A percentile compares a stretch with the other conserved stretches of the same genome.
These are phyloP conservation scores for Phytopythium oedochilum DNA, from an alignment of 352 stramenopile species.

Conservation along the genomic window DNA sequence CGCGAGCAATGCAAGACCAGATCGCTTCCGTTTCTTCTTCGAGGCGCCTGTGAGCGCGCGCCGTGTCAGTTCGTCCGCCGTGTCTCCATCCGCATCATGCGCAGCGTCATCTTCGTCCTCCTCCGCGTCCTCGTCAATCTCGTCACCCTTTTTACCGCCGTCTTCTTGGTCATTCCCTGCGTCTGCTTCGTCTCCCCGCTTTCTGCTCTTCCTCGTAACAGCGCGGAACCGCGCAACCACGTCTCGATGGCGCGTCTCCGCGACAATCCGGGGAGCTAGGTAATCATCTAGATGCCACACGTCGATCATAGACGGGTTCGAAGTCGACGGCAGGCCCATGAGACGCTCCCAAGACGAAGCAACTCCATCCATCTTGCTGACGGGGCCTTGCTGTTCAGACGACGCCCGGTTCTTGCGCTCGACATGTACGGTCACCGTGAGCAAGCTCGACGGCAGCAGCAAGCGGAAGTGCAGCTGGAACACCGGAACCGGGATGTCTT, in stretches of 20 bases:
- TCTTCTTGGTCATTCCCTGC: constrained; percentile 36
- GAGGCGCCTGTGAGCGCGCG: constrained; percentile 11
- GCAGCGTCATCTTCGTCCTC: constrained; percentile 51
- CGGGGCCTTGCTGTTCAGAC: neutral
- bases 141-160: constrained; percentile 33
- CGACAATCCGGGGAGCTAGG: constrained; percentile 45
- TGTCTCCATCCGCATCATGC: constrained; percentile 39
- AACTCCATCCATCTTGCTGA: neutral
- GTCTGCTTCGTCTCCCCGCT: constrained; percentile 33
- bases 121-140: constrained; percentile 51
- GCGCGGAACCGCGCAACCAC: constrained; percentile 56
- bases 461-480: constrained; percentile 52
- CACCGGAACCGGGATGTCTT: constrained; percentile 30
- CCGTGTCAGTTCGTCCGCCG: constrained; percentile 28
- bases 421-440: constrained; percentile 51
- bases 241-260: constrained; percentile 58
- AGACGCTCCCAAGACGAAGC: constrained; percentile 48
- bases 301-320: constrained; percentile 65
- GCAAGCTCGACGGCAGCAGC: constrained; percentile 32
- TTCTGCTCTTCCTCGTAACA: constrained; percentile 34
- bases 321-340: constrained; percentile 43
- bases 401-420: constrained; percentile 17
- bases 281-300: constrained; percentile 64
- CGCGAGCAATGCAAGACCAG: constrained; percentile 16
- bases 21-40: constrained; percentile 54